phyloP scores from a whole-genome alignment of 2,329 filamentous ascomycete species.

The Trichophyton mentagrophytes region DNA sequence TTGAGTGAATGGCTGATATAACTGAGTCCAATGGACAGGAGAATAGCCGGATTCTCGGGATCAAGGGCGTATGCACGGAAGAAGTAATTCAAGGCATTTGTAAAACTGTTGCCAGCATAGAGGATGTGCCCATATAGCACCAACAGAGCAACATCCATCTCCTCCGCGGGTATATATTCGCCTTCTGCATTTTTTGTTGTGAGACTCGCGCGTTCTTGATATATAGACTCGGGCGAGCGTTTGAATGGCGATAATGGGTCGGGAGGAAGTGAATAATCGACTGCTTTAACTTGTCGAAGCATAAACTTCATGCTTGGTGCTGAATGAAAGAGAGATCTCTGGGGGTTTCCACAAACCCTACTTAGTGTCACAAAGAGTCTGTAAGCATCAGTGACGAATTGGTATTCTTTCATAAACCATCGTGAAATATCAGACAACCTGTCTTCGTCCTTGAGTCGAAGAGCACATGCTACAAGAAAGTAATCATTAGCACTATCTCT shows the following conservation, averaged over 20 bases:
- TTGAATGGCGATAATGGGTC: constrained; percentile 28
- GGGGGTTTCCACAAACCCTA: constrained; percentile 57
- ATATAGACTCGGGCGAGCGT: constrained; percentile 30
- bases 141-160: constrained; percentile 67
- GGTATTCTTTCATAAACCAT: constrained; percentile 72
- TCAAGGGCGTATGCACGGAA: constrained; percentile 62
- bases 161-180: constrained; percentile 26
- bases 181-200: constrained; percentile 27
- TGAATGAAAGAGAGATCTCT: constrained; percentile 52
- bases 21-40: constrained; percentile 66
- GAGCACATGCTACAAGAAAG: constrained; percentile 54
- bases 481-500: background rate
- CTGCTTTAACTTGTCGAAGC: constrained; percentile 76
- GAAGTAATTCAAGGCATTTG: constrained; percentile 77
- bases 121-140: constrained; percentile 86
- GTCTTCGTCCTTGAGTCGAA: constrained; percentile 65
- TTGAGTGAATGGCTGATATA: constrained; percentile 87
- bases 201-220: constrained; percentile 32
- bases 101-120: constrained; percentile 69
- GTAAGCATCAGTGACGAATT: constrained; percentile 69
- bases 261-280: constrained; percentile 57
- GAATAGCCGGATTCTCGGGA: constrained; percentile 62
- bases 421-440: constrained; percentile 63
- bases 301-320: constrained; percentile 82
- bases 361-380: constrained; percentile 71